Evolutionary conservation across 495 filamentous ascomycete genomes (phyloP).

Genomic region (Hypoxylon subgilvum): DNA sequence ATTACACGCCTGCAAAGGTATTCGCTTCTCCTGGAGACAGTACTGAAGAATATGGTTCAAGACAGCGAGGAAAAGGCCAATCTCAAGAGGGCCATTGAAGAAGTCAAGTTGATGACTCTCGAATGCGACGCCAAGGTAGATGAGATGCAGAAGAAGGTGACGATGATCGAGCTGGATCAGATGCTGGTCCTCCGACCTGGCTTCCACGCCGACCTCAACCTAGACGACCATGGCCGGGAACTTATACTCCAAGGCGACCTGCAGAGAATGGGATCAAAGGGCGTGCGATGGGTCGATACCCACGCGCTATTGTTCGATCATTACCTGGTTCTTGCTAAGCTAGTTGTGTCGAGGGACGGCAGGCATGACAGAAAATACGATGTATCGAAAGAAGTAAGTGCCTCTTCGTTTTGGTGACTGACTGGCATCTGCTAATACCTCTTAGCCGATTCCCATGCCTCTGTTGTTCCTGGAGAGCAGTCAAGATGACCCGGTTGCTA

Average conservation of each 20-base stretch:
- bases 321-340: conserved; percentile 92
- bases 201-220: conserved; percentile 88
- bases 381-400: conserved; percentile 83
- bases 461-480: conserved; percentile 88
- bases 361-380: conserved; percentile 87
- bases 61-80: conserved; percentile 93
- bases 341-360: conserved; percentile 68
- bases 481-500: conserved; percentile 87
- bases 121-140: conserved; percentile 96
- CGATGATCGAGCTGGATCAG: conserved; percentile 78
- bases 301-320: conserved; percentile 95
- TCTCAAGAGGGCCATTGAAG: conserved; percentile 85
- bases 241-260: conserved; percentile 89
- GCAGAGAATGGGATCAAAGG: conserved; percentile 81
- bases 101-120: conserved; percentile 87
- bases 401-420: neutral
- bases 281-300: conserved; percentile 89
- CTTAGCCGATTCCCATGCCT: conserved; percentile 94
- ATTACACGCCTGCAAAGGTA: conserved; percentile 94
- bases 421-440: conserved; percentile 8
- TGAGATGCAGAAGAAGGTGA: conserved; percentile 91
- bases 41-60: conserved; percentile 78
- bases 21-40: conserved; percentile 78
- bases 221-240: conserved; percentile 89
- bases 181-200: conserved; percentile 84